Evolutionary conservation across 2,329 filamentous ascomycete genomes (phyloP).

Genomic region (Scolecobasidium constrictum): DNA sequence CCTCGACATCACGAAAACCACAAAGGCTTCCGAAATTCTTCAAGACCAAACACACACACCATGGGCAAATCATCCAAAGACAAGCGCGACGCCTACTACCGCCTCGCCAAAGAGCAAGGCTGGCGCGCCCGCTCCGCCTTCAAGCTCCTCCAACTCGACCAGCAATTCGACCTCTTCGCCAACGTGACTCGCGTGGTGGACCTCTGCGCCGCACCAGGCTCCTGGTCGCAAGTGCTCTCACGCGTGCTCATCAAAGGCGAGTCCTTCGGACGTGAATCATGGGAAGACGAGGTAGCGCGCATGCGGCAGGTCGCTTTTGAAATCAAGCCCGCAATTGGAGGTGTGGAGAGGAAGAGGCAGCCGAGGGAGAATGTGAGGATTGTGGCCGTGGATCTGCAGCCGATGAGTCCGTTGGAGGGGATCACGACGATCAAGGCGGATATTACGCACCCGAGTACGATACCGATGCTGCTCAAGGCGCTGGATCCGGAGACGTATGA

Average conservation of each 20-base stretch:
- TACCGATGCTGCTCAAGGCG: slow-evolving; percentile 76
- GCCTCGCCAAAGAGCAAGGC: slow-evolving; percentile 95
- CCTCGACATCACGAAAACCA: too few species aligned
- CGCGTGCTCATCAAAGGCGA: slow-evolving; percentile 89
- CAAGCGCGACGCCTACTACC: slow-evolving; percentile 95
- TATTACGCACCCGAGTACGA: slow-evolving; percentile 93
- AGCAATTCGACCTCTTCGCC: slow-evolving; percentile 89
- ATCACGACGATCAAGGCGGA: slow-evolving; percentile 89
- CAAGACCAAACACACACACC: too few species aligned
- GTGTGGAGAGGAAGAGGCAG: slow-evolving; percentile 15
- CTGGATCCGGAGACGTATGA: slow-evolving; percentile 56
- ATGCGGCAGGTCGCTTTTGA: slow-evolving; percentile 49
- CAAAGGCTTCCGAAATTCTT: too few species aligned
- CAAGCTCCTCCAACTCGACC: slow-evolving; percentile 92
- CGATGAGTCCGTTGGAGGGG: slow-evolving; percentile 85
- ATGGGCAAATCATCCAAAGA: slow-evolving; percentile 99
- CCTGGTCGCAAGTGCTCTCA: slow-evolving; percentile 95
- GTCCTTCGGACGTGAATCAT: slow-evolving; percentile 73
- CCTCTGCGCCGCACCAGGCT: slow-evolving; percentile 88
- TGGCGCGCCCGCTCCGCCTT: slow-evolving; percentile 95
- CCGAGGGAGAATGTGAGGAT: slow-evolving; percentile 74
- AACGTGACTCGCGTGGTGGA: slow-evolving; percentile 89
- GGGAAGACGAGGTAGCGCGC: slow-evolving; percentile 71
- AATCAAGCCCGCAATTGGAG: slow-evolving; percentile 4
- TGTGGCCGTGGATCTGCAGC: slow-evolving; percentile 89